A percentile compares a stretch with the other conserved stretches of the same genome.
Evolutionary conservation across 768 basidiomycete genomes (phyloP).

Genomic region (Antrodiella citrinella): DNA sequence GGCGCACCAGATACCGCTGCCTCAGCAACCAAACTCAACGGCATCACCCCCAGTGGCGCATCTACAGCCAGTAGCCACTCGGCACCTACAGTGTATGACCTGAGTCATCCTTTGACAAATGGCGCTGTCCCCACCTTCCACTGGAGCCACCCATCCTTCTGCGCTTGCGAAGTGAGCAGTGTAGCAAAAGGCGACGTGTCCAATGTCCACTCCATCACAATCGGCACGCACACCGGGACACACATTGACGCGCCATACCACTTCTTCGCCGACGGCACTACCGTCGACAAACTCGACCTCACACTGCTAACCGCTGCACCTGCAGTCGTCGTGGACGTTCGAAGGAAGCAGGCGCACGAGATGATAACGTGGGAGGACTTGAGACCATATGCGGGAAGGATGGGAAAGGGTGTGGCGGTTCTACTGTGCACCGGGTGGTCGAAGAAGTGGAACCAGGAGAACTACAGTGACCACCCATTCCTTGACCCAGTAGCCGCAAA

Average conservation of each 20-base stretch:
- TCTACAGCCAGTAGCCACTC: not conserved
- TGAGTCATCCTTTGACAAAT: conserved; percentile 41
- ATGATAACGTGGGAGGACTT: conserved; percentile 50
- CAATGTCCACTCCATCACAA: conserved; percentile 41
- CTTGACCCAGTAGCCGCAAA: conserved; percentile 46
- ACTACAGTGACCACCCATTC: conserved; percentile 60
- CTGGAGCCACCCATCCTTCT: conserved; percentile 41
- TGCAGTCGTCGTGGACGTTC: conserved; percentile 49
- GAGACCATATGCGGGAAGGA: conserved; percentile 28
- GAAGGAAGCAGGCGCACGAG: conserved; percentile 32
- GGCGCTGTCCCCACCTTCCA: conserved; percentile 42
- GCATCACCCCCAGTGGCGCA: too few relatives aligned
- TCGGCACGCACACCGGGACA: conserved; percentile 70
- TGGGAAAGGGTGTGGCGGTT: conserved; percentile 32
- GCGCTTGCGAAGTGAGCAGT: conserved; percentile 28
- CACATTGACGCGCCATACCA: conserved; percentile 77
- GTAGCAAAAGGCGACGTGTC: conserved; percentile 38
- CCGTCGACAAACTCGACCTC: conserved; percentile 52
- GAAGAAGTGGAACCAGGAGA: conserved; percentile 35
- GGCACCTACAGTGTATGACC: conserved; percentile 33
- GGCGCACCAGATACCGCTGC: not conserved
- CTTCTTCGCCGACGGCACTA: conserved; percentile 49
- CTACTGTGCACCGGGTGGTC: conserved; percentile 68
- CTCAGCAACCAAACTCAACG: not conserved
- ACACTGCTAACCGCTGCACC: conserved; percentile 41